phyloP scores from a whole-genome alignment of 768 basidiomycete genomes.

The Auricularia sp. region DNA sequence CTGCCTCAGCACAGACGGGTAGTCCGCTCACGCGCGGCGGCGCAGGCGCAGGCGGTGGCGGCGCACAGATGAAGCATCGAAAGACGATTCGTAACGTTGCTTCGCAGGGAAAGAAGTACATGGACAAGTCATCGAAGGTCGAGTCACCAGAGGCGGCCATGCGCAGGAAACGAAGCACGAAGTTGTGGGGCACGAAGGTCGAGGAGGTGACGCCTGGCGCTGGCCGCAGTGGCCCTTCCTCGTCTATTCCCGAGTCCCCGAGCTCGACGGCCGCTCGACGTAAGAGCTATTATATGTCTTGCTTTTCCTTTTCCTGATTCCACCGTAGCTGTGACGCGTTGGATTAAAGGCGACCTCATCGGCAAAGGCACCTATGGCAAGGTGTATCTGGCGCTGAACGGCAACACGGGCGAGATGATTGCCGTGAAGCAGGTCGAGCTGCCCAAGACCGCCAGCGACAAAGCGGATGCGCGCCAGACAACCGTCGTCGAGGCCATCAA shows the following conservation, averaged over 20 bases:
- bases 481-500: slow-evolving; percentile 86
- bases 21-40: slow-evolving; percentile 22
- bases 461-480: slow-evolving; percentile 74
- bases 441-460: slow-evolving; percentile 84
- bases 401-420: slow-evolving; percentile 96
- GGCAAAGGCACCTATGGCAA: slow-evolving; percentile 95
- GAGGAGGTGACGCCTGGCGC: slow-evolving; percentile 83
- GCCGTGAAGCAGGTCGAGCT: slow-evolving; percentile 99
- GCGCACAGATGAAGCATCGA: slow-evolving; percentile 48
- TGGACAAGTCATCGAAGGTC: slow-evolving; percentile 58
- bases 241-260: slow-evolving; percentile 45
- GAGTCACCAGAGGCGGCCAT: slow-evolving; percentile 37
- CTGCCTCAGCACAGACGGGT: slow-evolving; percentile 29
- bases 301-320: background rate
- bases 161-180: slow-evolving; percentile 77
- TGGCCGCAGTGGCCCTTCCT: slow-evolving; percentile 37
- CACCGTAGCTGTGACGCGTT: slow-evolving; percentile 20
- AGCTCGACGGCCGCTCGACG: slow-evolving; percentile 51
- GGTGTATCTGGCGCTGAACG: slow-evolving; percentile 92
- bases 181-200: slow-evolving; percentile 87
- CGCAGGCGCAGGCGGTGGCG: no score
- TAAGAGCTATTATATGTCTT: slow-evolving; percentile 29
- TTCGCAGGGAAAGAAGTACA: slow-evolving; percentile 69
- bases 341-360: slow-evolving; percentile 96
- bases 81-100: slow-evolving; percentile 92